A percentile compares a stretch with the other conserved stretches of the same genome.
Conservation (phyloP, 2,329 filamentous ascomycete genomes). For the Xylaria sp. region DNA sequence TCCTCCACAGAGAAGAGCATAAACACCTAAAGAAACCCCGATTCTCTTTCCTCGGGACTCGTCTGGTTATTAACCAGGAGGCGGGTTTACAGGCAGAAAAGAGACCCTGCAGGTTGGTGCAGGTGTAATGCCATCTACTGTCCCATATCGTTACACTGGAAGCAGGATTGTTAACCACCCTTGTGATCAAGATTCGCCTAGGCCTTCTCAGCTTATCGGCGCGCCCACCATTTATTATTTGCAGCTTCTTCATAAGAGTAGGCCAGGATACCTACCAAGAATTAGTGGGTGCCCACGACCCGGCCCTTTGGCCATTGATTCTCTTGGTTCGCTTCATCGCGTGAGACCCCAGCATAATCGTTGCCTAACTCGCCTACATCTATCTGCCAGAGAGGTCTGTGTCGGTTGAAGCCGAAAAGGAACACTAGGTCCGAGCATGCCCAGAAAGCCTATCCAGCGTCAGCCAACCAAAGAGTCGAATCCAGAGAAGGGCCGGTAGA, state of each 20-base stretch:
- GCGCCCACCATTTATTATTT: conserved; percentile 2
- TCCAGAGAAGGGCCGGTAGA: neutral
- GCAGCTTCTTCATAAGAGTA: conserved; percentile 12
- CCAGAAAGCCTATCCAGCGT: neutral
- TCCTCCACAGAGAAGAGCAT: neutral
- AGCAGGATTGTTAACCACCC: conserved; percentile 2
- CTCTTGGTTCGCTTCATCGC: conserved; percentile 7
- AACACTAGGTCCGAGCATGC: conserved; percentile 10
- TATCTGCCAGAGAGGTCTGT: conserved; percentile 10
- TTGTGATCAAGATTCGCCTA: conserved; percentile 7
- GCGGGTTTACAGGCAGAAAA: neutral
- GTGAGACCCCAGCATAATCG: conserved; percentile 5
- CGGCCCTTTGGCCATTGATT: conserved; percentile 13
- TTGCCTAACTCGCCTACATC: conserved; percentile 2
- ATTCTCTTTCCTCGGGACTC: neutral
- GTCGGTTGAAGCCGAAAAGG: conserved; percentile 18
- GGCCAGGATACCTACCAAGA: conserved; percentile 13
- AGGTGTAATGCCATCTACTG: neutral
- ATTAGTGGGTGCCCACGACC: conserved; percentile 7
- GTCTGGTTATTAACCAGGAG: neutral
- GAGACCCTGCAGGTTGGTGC: neutral
- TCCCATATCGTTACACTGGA: neutral
- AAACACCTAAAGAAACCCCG: neutral
- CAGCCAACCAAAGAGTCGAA: conserved; percentile 9
- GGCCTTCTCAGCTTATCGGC: conserved; percentile 21